Base-by-base conservation (phyloP, 305 asterid species). In the Fraxinus angustifolia region DNA sequence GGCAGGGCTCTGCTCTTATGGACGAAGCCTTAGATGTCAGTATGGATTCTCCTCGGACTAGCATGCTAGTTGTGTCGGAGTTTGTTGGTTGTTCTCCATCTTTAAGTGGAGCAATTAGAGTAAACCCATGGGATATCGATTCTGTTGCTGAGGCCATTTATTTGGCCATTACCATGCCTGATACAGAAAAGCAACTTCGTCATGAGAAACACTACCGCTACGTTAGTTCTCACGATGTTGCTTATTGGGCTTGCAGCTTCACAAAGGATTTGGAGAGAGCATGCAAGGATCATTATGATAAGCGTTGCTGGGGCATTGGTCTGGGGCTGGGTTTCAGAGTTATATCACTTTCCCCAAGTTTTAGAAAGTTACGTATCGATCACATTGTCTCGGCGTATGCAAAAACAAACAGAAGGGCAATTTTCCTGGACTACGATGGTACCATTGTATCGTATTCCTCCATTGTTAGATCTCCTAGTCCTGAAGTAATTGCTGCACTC, bases 51-150 rank as follows among this genome's bases (percentile, higher is more conserved):
- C 94, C 91, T 26, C 87, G 90, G 79, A 91, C 96, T 12, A 88
- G 98, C 90, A 90, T 90, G 90, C 98, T 92, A 80, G 95, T 94
- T 26, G 98, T 94, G 76, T 94, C 97, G 0, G 97, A 94, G 86
- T 94, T 94, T 82, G 86, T 92, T 76, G 98, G 98, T 72, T 94
- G 98, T 88, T 94, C 98, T 10, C 98, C 98, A 3, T 92, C 98
- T 80, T 78, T 94, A 74, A 91, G 97, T 81, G 97, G 98, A 83
- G 97, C 97, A 36, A 90, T 94, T 40, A 90, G 98, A 89, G 97
- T 94, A 31, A 94, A 94, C 80, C 98, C 98, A 11, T 94, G 98
- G 98, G 96, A 94, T 85, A 89, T 88, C 65, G 94, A 92, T 79
- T 90, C 96, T 36, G 98, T 92, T 7, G 95, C 96, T 3, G 97